These are phyloP conservation scores for Tricharina praecox DNA, from an alignment of 495 filamentous ascomycete species.

Conservation along the genomic window DNA sequence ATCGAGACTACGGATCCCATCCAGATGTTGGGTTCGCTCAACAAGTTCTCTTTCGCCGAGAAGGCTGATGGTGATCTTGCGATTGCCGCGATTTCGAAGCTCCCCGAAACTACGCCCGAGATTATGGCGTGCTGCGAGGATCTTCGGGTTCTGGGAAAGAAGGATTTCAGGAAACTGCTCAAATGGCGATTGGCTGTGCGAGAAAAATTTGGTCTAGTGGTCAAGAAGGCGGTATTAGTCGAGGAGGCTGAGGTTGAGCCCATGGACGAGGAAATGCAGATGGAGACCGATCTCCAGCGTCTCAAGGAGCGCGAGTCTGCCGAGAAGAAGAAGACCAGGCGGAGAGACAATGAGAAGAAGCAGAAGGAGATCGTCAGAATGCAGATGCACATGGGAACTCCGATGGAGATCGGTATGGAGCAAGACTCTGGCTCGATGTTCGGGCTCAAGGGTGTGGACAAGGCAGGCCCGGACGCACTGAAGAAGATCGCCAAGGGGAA, in stretches of 20 bases:
- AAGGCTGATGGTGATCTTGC: constrained; percentile 66
- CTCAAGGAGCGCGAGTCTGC: constrained; percentile 59
- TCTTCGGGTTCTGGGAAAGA: constrained; percentile 76
- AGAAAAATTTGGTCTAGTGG: constrained; percentile 66
- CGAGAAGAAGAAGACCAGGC: constrained; percentile 60
- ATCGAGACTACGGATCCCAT: constrained; percentile 91
- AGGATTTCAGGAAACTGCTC: constrained; percentile 85
- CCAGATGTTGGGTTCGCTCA: constrained; percentile 76
- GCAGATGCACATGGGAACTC: constrained; percentile 92
- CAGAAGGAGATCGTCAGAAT: constrained; percentile 77
- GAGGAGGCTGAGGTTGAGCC: constrained; percentile 54
- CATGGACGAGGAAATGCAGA: constrained; percentile 85
- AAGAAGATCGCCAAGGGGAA: constrained; percentile 59
- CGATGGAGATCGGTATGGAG: constrained; percentile 90
- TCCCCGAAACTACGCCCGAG: constrained; percentile 87
- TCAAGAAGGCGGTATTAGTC: constrained; percentile 52
- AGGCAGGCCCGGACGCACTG: constrained; percentile 39
- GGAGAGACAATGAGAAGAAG: constrained; percentile 77
- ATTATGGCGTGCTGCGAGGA: constrained; percentile 72
- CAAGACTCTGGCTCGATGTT: constrained; percentile 71
- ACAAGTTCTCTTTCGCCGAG: constrained; percentile 67
- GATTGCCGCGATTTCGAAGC: constrained; percentile 62
- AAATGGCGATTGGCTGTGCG: constrained; percentile 82
- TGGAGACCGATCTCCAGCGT: constrained; percentile 70
- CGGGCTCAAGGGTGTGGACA: constrained; percentile 59